These are phyloP conservation scores for Primulina huaijiensis DNA, from an alignment of 257 asterid species.

Conservation along the genomic window DNA sequence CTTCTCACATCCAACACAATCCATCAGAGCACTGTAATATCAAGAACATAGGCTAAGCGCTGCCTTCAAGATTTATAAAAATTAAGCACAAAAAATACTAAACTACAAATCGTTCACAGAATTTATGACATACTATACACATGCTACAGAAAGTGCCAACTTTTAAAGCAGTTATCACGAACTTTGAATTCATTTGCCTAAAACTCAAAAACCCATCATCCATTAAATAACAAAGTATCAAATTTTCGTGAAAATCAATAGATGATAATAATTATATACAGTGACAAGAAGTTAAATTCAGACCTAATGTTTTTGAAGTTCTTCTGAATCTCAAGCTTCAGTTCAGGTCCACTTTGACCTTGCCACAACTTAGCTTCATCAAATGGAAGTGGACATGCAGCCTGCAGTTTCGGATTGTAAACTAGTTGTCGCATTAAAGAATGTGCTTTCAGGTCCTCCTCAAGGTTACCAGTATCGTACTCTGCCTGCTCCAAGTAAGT, in stretches of 20 bases:
- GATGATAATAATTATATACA: background rate
- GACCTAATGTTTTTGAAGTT: constrained; percentile 90
- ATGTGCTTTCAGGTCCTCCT: constrained; percentile 79
- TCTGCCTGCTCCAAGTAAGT: constrained; percentile 93
- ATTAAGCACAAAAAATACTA: constrained; percentile 3
- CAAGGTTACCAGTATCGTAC: constrained; percentile 67
- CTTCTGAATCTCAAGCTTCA: constrained; percentile 80
- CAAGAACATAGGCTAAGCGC: constrained; percentile 19
- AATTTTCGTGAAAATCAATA: background rate
- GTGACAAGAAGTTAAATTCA: constrained; percentile 13
- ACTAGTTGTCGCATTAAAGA: constrained; percentile 71
- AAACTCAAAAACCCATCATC: constrained; percentile 21
- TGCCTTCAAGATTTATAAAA: constrained; percentile 1
- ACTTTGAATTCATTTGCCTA: background rate
- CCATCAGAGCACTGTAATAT: constrained; percentile 76
- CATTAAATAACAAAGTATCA: constrained; percentile 1
- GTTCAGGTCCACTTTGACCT: constrained; percentile 93
- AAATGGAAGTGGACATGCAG: constrained; percentile 88
- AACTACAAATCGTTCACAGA: background rate
- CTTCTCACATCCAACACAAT: constrained; percentile 95
- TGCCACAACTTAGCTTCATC: constrained; percentile 97
- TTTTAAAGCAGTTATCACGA: background rate
- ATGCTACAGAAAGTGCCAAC: background rate
- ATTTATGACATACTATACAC: background rate
- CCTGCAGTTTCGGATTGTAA: constrained; percentile 73